Evolutionary conservation across 345 rosid genomes (phyloP).

Genomic region (Camelina neglecta): DNA sequence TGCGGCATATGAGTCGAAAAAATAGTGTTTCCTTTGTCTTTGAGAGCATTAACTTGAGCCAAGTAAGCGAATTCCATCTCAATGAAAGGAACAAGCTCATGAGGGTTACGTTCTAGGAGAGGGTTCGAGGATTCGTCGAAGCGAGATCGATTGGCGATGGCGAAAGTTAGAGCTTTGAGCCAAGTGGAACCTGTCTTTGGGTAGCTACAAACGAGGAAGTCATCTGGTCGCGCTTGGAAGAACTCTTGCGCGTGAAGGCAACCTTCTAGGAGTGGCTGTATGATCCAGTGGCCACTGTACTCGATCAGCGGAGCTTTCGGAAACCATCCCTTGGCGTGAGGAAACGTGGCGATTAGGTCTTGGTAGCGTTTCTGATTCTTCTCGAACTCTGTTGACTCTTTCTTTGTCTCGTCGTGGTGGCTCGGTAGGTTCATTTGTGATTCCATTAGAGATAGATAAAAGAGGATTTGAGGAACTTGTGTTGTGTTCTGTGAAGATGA

Average conservation of each 20-base stretch:
- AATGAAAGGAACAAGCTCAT: conserved; percentile 36
- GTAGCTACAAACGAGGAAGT: conserved; percentile 35
- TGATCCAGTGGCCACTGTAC: conserved; percentile 15
- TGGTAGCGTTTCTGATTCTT: conserved; percentile 30
- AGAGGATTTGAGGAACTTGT: neutral
- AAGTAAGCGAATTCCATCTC: conserved; percentile 12
- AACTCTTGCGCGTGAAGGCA: conserved; percentile 23
- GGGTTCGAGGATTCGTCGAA: neutral
- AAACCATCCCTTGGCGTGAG: conserved; percentile 33
- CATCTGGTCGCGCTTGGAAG: conserved; percentile 25
- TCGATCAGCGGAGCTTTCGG: neutral
- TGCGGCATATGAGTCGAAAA: conserved; percentile 31
- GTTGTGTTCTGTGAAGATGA: neutral
- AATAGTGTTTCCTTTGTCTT: conserved; percentile 24
- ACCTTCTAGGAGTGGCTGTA: conserved; percentile 21
- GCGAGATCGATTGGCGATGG: conserved; percentile 25
- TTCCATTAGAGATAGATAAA: conserved; percentile 11
- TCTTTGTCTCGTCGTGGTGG: conserved; percentile 6
- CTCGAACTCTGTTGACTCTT: conserved; percentile 13
- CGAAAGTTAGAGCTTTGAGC: conserved; percentile 42
- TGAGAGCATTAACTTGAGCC: conserved; percentile 15
- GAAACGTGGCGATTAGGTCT: conserved; percentile 30
- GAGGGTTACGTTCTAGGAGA: conserved; percentile 27
- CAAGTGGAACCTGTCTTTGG: conserved; percentile 45
- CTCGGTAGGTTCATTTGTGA: neutral